Percentiles rank a stretch among this genome's conserved stretches.
These are phyloP conservation scores for Tardiomyces depauwii DNA, from an alignment of 1,139 yeast genomes.

Conservation along the genomic window DNA sequence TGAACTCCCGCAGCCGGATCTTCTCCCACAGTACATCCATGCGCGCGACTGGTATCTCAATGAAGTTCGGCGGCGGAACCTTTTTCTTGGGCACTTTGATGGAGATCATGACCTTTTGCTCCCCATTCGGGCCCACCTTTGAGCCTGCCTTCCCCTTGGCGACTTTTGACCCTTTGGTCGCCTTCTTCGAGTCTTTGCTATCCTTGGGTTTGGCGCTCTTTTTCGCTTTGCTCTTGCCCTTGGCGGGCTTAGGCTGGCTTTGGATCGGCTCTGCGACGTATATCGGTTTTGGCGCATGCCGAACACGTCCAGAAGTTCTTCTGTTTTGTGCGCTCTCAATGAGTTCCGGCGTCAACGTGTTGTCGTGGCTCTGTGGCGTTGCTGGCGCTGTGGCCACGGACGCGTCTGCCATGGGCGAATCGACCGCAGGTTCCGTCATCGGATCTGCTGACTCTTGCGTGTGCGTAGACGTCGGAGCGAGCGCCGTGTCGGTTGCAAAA, in stretches of 20 bases:
- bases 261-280: neutral
- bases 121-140: neutral
- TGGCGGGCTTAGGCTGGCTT: neutral
- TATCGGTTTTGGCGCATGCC: neutral
- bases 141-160: neutral
- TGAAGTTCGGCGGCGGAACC: conserved; percentile 2
- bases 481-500: too few relatives aligned
- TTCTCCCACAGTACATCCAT: conserved; percentile 14
- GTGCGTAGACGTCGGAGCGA: too few relatives aligned
- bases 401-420: too few relatives aligned
- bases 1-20: conserved; percentile 15
- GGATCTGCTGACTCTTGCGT: too few relatives aligned
- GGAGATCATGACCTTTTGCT: conserved; percentile 1
- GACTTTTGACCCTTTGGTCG: conserved; percentile 3
- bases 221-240: neutral
- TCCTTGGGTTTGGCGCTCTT: neutral
- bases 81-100: neutral
- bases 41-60: conserved; percentile 7
- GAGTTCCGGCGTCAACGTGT: neutral
- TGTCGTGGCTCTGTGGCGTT: too few relatives aligned
- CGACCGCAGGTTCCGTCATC: too few relatives aligned
- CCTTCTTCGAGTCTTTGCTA: conserved; percentile 4
- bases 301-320: conserved; percentile 1
- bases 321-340: neutral
- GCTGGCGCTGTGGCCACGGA: too few relatives aligned